A percentile compares a stretch with the other conserved stretches of the same genome.
phyloP scores from a whole-genome alignment of 1,284 basidiomycete genomes.

The Naganishia sp. region DNA sequence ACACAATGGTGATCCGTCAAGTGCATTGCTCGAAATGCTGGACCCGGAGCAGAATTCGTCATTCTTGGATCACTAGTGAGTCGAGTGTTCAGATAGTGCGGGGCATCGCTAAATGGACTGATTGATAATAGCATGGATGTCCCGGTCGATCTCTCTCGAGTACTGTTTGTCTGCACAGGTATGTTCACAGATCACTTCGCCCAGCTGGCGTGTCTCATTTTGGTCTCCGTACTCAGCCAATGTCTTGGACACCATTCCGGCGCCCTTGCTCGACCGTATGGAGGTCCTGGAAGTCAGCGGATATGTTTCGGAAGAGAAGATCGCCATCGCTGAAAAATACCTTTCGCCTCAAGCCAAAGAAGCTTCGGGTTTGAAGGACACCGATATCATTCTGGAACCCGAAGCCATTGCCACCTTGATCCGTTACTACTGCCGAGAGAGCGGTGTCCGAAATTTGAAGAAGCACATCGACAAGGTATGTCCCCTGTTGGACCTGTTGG shows the following conservation, averaged over 20 bases:
- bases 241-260: slow-evolving; percentile 92
- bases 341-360: slow-evolving; percentile 94
- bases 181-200: slow-evolving; percentile 31
- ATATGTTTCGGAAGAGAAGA: slow-evolving; percentile 96
- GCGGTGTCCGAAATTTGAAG: slow-evolving; percentile 90
- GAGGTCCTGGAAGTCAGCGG: slow-evolving; percentile 96
- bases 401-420: slow-evolving; percentile 85
- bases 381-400: slow-evolving; percentile 75
- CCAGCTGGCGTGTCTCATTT: slow-evolving; percentile 16
- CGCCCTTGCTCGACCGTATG: slow-evolving; percentile 93
- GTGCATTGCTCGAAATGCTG: slow-evolving; percentile 93
- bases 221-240: slow-evolving; percentile 63
- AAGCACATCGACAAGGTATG: slow-evolving; percentile 93
- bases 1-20: slow-evolving; percentile 88
- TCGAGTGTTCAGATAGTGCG: slow-evolving; percentile 32
- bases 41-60: slow-evolving; percentile 97
- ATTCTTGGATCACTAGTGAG: slow-evolving; percentile 93
- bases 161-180: slow-evolving; percentile 96
- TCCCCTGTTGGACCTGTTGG: slow-evolving; percentile 58
- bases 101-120: not conserved
- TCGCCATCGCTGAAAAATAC: slow-evolving; percentile 86
- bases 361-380: slow-evolving; percentile 78
- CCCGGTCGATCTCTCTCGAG: slow-evolving; percentile 91
- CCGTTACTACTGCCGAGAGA: slow-evolving; percentile 95
- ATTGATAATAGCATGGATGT: slow-evolving; percentile 76